These are phyloP conservation scores for Sporothrix variecibatus DNA, from an alignment of 2,329 filamentous ascomycete species.

Conservation along the genomic window DNA sequence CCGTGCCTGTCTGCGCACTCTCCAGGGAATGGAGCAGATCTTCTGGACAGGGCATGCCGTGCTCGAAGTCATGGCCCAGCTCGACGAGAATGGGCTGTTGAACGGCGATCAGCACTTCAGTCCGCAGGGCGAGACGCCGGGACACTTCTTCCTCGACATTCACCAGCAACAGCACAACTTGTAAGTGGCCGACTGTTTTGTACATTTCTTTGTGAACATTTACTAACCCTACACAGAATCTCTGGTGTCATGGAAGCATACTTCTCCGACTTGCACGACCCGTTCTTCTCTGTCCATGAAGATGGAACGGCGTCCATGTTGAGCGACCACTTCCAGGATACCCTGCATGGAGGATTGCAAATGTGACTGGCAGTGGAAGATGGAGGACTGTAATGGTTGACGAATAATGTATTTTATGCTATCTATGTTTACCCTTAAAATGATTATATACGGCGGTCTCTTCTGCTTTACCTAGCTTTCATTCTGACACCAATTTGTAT, in stretches of 20 bases:
- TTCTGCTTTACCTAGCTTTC: neutral
- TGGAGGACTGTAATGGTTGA: neutral
- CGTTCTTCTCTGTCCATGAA: conserved; percentile 28
- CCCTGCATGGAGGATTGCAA: neutral
- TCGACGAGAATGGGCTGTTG: conserved; percentile 33
- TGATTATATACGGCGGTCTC: neutral
- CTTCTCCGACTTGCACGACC: conserved; percentile 31
- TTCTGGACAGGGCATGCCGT: conserved; percentile 34
- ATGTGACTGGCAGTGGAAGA: neutral
- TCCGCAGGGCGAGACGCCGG: conserved; percentile 29
- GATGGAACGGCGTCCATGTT: conserved; percentile 23
- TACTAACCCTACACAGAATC: neutral
- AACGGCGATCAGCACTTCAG: conserved; percentile 31
- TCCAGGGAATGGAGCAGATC: conserved; percentile 36
- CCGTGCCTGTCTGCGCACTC: conserved; percentile 30
- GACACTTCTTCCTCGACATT: conserved; percentile 31
- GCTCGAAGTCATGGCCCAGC: conserved; percentile 35
- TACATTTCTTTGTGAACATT: neutral
- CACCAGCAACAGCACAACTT: conserved; percentile 22
- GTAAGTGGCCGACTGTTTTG: conserved; percentile 3
- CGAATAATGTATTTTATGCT: neutral
- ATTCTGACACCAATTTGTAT: neutral
- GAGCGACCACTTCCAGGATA: conserved; percentile 24
- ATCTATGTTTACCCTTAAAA: neutral
- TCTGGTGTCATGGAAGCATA: conserved; percentile 32